A percentile compares a stretch with the other conserved stretches of the same genome.
Conservation (phyloP, 306 rosid genomes). For the Prinsepia uniflora region DNA sequence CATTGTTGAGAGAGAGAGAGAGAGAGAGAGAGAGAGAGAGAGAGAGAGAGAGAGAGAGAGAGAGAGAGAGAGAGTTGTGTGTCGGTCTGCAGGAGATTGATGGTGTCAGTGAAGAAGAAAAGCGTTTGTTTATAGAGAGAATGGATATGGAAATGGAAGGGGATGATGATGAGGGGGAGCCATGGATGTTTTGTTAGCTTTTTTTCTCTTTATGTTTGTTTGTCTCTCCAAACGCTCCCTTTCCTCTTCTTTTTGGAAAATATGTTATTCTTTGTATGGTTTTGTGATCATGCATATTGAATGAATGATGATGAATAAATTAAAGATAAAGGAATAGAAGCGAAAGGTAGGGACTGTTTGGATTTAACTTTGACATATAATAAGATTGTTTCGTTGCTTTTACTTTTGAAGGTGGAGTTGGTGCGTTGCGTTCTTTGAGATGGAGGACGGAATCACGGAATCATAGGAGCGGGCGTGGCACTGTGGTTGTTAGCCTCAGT, state of each 20-base stretch:
- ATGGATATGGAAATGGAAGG: neutral
- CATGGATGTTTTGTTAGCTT: conserved; percentile 39
- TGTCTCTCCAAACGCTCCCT: conserved; percentile 52
- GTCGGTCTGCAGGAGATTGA: conserved; percentile 24
- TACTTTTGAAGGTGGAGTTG: conserved; percentile 70
- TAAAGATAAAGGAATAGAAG: neutral
- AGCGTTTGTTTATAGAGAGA: conserved; percentile 45
- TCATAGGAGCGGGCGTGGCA: conserved; percentile 40
- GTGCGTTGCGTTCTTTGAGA: conserved; percentile 54
- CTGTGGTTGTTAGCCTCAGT: conserved; percentile 36
- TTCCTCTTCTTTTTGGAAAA: neutral
- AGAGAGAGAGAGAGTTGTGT: no score
- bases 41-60: neutral
- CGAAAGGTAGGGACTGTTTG: conserved; percentile 1
- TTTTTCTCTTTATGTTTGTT: conserved; percentile 29
- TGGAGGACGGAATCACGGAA: conserved; percentile 23
- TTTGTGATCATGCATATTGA: conserved; percentile 19
- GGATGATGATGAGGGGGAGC: conserved; percentile 34
- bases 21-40: neutral
- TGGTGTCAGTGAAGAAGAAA: conserved; percentile 21
- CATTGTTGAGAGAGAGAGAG: conserved; percentile 35
- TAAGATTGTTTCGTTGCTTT: conserved; percentile 57
- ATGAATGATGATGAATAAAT: neutral
- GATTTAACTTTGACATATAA: neutral
- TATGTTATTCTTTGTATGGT: conserved; percentile 4